These are phyloP conservation scores for Corinectria fuckeliana DNA, from an alignment of 2,329 filamentous ascomycete species.

Conservation along the genomic window DNA sequence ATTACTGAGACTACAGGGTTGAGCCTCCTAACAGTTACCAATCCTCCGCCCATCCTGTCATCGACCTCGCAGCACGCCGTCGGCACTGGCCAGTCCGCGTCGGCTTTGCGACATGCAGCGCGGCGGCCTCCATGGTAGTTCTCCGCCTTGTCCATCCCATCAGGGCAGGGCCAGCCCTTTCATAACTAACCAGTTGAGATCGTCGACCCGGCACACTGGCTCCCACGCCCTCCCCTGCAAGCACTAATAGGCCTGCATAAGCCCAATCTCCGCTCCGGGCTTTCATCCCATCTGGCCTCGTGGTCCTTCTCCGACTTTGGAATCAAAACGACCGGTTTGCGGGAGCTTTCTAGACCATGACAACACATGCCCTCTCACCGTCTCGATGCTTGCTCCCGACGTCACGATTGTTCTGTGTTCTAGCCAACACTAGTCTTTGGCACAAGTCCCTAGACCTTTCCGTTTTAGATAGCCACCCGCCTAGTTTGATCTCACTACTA, in stretches of 20 bases:
- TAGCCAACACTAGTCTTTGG: conserved; percentile 7
- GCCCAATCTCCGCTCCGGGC: conserved; percentile 34
- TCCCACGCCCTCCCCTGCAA: conserved; percentile 29
- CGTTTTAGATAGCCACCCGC: conserved; percentile 17
- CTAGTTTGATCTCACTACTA: conserved; percentile 27
- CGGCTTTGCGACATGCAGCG: background rate
- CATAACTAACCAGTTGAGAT: conserved; percentile 4
- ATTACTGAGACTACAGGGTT: conserved; percentile 16
- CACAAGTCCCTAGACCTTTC: conserved; percentile 12
- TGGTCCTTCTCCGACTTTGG: conserved; percentile 25
- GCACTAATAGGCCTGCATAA: conserved; percentile 23
- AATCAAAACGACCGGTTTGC: conserved; percentile 13
- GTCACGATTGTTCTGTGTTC: background rate
- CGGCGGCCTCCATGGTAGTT: background rate
- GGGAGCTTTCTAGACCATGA: conserved; percentile 16
- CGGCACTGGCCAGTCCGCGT: background rate
- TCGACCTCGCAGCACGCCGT: background rate
- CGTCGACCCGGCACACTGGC: conserved; percentile 23
- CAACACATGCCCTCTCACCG: background rate
- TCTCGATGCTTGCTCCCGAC: background rate
- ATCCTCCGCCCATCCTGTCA: background rate
- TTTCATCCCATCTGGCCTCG: conserved; percentile 24
- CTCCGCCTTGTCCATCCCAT: conserved; percentile 19
- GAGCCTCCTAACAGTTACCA: background rate
- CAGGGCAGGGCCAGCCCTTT: conserved; percentile 22